Base-by-base conservation (phyloP, 345 rosid genomes). In the Brassica juncea region DNA sequence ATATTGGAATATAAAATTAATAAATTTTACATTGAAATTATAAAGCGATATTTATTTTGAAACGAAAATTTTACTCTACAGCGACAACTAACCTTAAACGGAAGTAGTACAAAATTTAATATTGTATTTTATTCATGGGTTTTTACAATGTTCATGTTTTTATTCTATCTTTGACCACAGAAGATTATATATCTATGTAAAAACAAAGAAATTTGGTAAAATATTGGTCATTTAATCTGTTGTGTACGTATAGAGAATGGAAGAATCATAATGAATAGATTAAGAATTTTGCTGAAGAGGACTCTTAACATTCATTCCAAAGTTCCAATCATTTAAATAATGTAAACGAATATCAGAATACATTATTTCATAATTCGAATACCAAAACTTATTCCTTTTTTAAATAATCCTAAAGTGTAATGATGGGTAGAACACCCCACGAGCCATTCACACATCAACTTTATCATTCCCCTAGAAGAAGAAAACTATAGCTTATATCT, bases 381-480 rank as follows among this genome's bases (percentile, higher is more conserved):
- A 64, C 63, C n/a, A 49, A 49, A 8, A 54, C 2, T 34, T 11
- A 1, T 11, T 75, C 11, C 1, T 4, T 25, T 25, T 6, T 19
- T 19, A 7, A 59, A 19, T 11, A 60, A 35, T 34, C 35, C 5
- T 25, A 49, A 76, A 81, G 79, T 70, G 84, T 72, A 66, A 78
- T 75, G 81, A 76, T 75, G 77, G 67, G 81, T 49, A 21, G 30
- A 87, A 82, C 91, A 88, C 78, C 86, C 89, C 90, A 89, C 85
- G 86, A 86, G 88, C 85, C 85, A 82, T 77, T 70, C 80, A 73
- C 78, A 71, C 52, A 47, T 69, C 83, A 77, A 77, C 67, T 54
- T 76, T 11, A 49, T 19, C 57, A 73, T 77, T 61, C 69, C 75
- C 80, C 76, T 63, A 77, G 67, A 78, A 61, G 27, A 69, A 55